Evolutionary conservation across 1,139 yeast species (phyloP), one percentile per base, ranked within the genome.

Genomic region (Blastobotrys elegans): DNA sequence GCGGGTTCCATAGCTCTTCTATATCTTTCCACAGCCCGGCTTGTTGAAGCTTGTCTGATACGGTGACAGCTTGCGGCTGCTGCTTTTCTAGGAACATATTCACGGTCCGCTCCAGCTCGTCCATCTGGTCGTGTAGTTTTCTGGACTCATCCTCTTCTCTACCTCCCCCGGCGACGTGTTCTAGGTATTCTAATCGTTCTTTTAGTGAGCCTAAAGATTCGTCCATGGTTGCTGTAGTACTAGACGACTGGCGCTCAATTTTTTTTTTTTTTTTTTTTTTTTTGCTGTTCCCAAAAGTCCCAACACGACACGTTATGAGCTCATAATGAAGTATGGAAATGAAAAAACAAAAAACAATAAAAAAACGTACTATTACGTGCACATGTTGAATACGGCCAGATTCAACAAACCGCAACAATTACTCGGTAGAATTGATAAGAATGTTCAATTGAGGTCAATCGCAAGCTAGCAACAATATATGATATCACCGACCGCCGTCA

Each of bases 101-200:
- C 2, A 51, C 52, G 11, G 47, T 34, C 7, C 31, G 20, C 21
- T 51, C 48, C 24, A 53, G 38, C 40, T 51, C 56, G 32, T 51
- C 52, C 14, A 53, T 47, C 29, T 53, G 55, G 10, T 24, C 41
- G 6, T 38, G 39, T 40, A 53, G 27, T 14, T 27, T 30, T 10
- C 41, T 42, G 3, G 40, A 13, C n/a, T 37, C 40, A 21, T n/a
- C 17, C 14, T 7, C 5, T 3, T 18, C 34, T 22, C 40, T 38
- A 5, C 37, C 45, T 4, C 27, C 39, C 17, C 40, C 40, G 7
- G 50, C 43, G 13, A 53, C 21, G 31, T 43, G 32, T 22, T 53
- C 56, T 10, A 53, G 48, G 27, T 41, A 44, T 27, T 52, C 54
- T 20, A 53, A 26, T 7, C 56, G 46, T 11, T 47, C 46, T 21